Conservation (phyloP, 1,139 yeast species). For the Martiniozyma asiatica region DNA sequence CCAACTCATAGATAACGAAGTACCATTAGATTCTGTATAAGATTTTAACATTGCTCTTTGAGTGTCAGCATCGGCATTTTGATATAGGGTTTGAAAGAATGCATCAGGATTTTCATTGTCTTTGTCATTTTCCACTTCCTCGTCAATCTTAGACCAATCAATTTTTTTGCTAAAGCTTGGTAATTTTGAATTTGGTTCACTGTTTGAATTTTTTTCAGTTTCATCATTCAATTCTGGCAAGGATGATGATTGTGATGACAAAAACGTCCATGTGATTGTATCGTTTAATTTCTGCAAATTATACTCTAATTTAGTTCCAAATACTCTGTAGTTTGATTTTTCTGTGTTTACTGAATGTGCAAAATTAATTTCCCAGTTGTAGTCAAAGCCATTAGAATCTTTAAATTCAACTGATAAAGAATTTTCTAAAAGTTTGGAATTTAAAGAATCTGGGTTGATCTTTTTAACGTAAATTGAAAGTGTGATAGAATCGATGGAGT, state of each 20-base stretch:
- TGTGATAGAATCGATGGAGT: conserved; percentile 42
- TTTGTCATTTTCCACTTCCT: conserved; percentile 40
- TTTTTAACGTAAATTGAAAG: conserved; percentile 65
- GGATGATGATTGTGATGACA: conserved; percentile 27
- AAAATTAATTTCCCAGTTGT: conserved; percentile 39
- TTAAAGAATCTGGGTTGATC: conserved; percentile 14
- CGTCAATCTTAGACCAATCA: conserved; percentile 62
- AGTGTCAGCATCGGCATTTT: conserved; percentile 79
- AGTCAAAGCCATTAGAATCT: conserved; percentile 28
- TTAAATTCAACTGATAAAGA: conserved; percentile 15
- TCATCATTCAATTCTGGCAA: conserved; percentile 6
- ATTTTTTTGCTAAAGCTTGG: conserved; percentile 45
- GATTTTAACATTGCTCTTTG: conserved; percentile 95
- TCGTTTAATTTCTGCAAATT: conserved; percentile 27
- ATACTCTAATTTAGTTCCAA: conserved; percentile 68
- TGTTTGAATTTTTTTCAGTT: neutral
- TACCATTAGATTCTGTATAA: conserved; percentile 86
- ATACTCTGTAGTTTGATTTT: conserved; percentile 38
- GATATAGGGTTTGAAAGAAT: conserved; percentile 66
- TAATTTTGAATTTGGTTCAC: too few species aligned
- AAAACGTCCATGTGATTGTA: conserved; percentile 29
- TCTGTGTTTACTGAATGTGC: conserved; percentile 37
- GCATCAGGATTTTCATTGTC: conserved; percentile 30
- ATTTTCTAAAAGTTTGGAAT: conserved; percentile 9
- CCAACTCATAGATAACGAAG: conserved; percentile 92